Evolutionary conservation across 768 basidiomycete species (phyloP).

Genomic region (Suillus luteus): DNA sequence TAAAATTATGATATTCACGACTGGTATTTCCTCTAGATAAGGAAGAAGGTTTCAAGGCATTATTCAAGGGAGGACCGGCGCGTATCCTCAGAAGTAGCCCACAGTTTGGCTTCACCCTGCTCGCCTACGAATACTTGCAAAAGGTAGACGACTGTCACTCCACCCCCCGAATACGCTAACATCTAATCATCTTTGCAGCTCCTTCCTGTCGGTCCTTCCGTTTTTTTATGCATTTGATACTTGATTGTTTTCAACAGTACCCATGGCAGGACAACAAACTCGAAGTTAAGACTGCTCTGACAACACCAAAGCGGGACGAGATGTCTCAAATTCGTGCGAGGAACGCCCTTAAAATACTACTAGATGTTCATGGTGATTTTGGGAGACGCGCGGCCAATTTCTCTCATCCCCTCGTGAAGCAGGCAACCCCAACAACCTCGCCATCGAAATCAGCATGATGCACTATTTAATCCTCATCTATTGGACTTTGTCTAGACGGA

Average conservation of each 20-base stretch:
- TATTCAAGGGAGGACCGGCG: conserved; percentile 92
- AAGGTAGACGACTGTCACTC: conserved; percentile 43
- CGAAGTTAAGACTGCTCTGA: conserved; percentile 71
- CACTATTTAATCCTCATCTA: not conserved
- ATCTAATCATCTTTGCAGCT: conserved; percentile 25
- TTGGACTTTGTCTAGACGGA: conserved; percentile 5
- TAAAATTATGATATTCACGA: conserved; percentile 5
- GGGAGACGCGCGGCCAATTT: conserved; percentile 55
- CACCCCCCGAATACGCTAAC: not conserved
- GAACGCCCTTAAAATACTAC: conserved; percentile 90
- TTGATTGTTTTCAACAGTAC: conserved; percentile 50
- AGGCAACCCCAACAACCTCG: conserved; percentile 13
- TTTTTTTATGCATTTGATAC: conserved; percentile 7
- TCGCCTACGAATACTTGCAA: conserved; percentile 76
- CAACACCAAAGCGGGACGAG: conserved; percentile 68
- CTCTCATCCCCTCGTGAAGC: conserved; percentile 24
- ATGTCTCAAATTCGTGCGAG: conserved; percentile 87
- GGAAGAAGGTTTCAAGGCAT: conserved; percentile 86
- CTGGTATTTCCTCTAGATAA: conserved; percentile 51
- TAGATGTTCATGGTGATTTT: conserved; percentile 91
- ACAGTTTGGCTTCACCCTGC: conserved; percentile 92
- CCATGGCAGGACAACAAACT: conserved; percentile 74
- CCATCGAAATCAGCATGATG: conserved; percentile 25
- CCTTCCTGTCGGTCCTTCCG: conserved; percentile 30
- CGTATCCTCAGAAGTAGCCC: conserved; percentile 86